Base-by-base conservation (phyloP, 2,329 filamentous ascomycete species). In the Xylaria sp. region DNA sequence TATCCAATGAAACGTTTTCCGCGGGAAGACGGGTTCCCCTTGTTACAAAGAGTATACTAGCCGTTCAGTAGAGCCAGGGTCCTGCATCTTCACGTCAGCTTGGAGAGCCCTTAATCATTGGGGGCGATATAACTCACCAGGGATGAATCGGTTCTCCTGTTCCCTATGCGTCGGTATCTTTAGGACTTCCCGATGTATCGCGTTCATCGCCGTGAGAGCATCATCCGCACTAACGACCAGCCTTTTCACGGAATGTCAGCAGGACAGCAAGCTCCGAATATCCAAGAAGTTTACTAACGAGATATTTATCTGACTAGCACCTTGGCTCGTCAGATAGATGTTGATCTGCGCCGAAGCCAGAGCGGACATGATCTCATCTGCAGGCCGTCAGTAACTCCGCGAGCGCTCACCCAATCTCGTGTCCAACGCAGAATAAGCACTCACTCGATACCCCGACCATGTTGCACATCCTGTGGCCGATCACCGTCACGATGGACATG, bases 401-500 rank as follows among this genome's bases (percentile, higher is more conserved):
- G 9, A 13, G 11, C 29, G 13, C 41, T n/a, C 17, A 2, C 43
- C n/a, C 17, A 13, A 19, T 16, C 7, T 18, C 18, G 5, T 11
- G 2, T 11, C 7, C 4, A 7, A 11, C 8, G 24, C 4, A 17
- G 41, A 9, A 49, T 21, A 40, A 43, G 37, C 17, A 56, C 66
- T 59, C 61, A 68, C 66, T 67, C 22, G 64, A 64, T 17, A 69
- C 63, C 26, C 66, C 66, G 13, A 65, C 63, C 53, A 67, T 65
- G 29, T 66, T 69, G 39, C 65, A 57, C 66, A 69, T 69, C 43
- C 64, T 68, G 29, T 69, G 65, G 17, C 66, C 66, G 24, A 69
- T 61, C 2, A 69, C 55, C 18, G 66, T 69, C 22, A 69, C 64
- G 46, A 69, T 69, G 7, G 66, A 63, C 64, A 68, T 68, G 20